Evolutionary conservation across 2,329 filamentous ascomycete genomes (phyloP).

Genomic region (Pestalotiopsis sp.): DNA sequence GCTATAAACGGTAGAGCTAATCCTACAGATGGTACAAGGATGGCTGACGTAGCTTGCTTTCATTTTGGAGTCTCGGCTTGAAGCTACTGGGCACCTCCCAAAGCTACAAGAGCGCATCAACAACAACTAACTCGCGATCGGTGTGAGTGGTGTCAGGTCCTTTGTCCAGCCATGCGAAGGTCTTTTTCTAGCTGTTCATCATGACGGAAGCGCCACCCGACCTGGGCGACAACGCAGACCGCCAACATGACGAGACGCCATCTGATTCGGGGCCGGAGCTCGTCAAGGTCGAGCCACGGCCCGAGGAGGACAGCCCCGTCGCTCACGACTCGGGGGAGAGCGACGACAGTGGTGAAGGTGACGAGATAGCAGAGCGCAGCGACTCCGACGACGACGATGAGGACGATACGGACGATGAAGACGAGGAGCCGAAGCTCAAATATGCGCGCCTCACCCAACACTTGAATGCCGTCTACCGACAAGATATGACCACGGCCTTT

Average conservation of each 20-base stretch:
- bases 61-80: background rate
- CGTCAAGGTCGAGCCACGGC: conserved; percentile 13
- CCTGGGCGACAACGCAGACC: conserved; percentile 27
- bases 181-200: conserved; percentile 27
- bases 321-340: conserved; percentile 13
- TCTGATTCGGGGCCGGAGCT: conserved; percentile 19
- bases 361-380: conserved; percentile 46
- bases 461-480: conserved; percentile 80
- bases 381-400: conserved; percentile 59
- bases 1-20: background rate
- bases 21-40: background rate
- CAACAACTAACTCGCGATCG: conserved; percentile 10
- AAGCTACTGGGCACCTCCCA: background rate
- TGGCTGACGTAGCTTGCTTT: background rate
- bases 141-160: background rate
- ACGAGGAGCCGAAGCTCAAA: conserved; percentile 93
- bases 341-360: conserved; percentile 43
- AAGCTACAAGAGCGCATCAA: background rate
- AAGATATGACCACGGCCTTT: conserved; percentile 91
- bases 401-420: conserved; percentile 80
- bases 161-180: conserved; percentile 20
- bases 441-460: conserved; percentile 85
- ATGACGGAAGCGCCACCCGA: conserved; percentile 45
- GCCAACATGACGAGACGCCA: conserved; percentile 5
- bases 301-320: conserved; percentile 21